A percentile compares a stretch with the other conserved stretches of the same genome.
phyloP scores from a whole-genome alignment of 148 eudicot genomes.

The Chenopodium berlandieri region DNA sequence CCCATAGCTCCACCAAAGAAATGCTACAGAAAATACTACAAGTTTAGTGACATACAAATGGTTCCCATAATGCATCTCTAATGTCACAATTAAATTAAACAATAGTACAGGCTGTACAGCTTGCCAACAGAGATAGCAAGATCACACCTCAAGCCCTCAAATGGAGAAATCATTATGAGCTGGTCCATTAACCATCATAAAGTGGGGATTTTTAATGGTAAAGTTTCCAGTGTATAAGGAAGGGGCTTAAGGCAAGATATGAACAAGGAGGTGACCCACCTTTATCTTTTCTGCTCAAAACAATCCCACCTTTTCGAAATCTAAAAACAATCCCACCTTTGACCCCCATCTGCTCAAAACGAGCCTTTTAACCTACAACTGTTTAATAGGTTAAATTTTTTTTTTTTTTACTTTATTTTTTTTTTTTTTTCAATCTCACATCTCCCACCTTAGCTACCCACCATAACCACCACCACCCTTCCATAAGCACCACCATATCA shows the following conservation, averaged over 20 bases:
- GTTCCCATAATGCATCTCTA: background rate
- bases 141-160: background rate
- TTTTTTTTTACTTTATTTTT: too few species aligned
- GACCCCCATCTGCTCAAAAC: too few species aligned
- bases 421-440: too few species aligned
- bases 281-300: too few species aligned
- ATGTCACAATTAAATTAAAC: background rate
- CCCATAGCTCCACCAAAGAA: constrained; percentile 99
- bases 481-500: too few species aligned
- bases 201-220: background rate
- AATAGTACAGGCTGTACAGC: background rate
- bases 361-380: too few species aligned
- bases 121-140: background rate
- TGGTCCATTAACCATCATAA: background rate
- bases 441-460: too few species aligned
- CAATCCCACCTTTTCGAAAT: too few species aligned
- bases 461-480: too few species aligned
- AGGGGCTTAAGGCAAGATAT: background rate
- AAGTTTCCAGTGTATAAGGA: background rate
- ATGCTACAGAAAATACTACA: constrained; percentile 49
- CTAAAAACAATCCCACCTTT: too few species aligned
- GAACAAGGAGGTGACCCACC: background rate
- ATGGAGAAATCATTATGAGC: background rate
- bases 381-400: too few species aligned
- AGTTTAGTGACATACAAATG: constrained; percentile 8